phyloP scores from a whole-genome alignment of 108 stramenopile species.

The Nitzschia sp. region DNA sequence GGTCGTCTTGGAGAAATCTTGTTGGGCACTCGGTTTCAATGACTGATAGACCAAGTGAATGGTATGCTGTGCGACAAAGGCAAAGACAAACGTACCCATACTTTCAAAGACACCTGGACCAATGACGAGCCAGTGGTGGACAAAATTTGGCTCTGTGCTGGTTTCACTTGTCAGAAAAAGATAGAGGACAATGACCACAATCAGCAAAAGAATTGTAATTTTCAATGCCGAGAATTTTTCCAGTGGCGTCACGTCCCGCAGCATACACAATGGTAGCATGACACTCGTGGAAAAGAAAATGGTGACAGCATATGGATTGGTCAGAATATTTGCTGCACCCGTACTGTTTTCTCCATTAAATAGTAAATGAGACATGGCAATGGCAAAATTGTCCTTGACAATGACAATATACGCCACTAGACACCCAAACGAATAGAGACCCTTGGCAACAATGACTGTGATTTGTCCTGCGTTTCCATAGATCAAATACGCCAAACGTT shows the following conservation, averaged over 20 bases:
- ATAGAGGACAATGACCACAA: constrained; percentile 50
- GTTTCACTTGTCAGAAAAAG: constrained; percentile 21
- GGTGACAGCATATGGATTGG: constrained; percentile 35
- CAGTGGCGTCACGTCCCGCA: constrained; percentile 52
- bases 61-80: constrained; percentile 63
- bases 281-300: constrained; percentile 48
- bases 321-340: constrained; percentile 18
- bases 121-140: constrained; percentile 16
- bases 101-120: constrained; percentile 35
- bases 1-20: constrained; percentile 49
- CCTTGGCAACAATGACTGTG: constrained; percentile 52
- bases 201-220: constrained; percentile 39
- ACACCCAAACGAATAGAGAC: constrained; percentile 56
- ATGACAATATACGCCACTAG: constrained; percentile 59
- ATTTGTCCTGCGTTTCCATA: constrained; percentile 51
- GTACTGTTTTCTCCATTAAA: constrained; percentile 9
- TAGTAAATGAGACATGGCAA: constrained; percentile 27
- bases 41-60: constrained; percentile 60
- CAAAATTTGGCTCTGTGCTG: background rate
- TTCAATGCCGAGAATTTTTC: constrained; percentile 56
- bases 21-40: constrained; percentile 34
- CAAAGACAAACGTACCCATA: constrained; percentile 67
- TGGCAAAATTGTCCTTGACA: constrained; percentile 57
- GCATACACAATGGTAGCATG: constrained; percentile 57
- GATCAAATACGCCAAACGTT: constrained; percentile 50